A percentile compares a stretch with the other conserved stretches of the same genome.
Conservation (phyloP, 768 basidiomycete genomes). For the Hericium rajendrae region DNA sequence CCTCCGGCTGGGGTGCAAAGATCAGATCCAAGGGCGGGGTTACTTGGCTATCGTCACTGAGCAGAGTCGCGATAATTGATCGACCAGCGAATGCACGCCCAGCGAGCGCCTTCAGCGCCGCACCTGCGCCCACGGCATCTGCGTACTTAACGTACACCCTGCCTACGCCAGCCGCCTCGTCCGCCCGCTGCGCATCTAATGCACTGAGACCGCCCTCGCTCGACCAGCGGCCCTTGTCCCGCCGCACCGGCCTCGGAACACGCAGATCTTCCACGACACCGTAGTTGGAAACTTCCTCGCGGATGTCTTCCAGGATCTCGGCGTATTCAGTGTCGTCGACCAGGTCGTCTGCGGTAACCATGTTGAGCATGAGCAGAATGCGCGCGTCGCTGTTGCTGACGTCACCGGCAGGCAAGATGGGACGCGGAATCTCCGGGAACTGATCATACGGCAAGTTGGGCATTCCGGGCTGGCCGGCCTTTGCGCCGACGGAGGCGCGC, state of each 20-base stretch:
- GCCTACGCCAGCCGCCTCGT: constrained; percentile 90
- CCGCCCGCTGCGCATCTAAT: constrained; percentile 59
- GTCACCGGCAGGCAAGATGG: constrained; percentile 82
- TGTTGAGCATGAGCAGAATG: constrained; percentile 96
- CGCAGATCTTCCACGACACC: constrained; percentile 78
- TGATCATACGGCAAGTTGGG: constrained; percentile 66
- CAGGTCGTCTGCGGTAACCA: constrained; percentile 93
- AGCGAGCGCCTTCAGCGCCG: constrained; percentile 78
- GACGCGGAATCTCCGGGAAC: constrained; percentile 76
- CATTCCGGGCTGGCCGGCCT: constrained; percentile 58
- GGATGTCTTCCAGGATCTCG: constrained; percentile 91
- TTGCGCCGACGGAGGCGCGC: constrained; percentile 89
- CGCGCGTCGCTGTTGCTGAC: constrained; percentile 43
- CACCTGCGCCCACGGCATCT: constrained; percentile 48
- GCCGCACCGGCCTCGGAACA: constrained; percentile 83
- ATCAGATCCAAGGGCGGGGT: constrained; percentile 76
- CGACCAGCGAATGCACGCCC: constrained; percentile 83
- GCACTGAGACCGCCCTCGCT: constrained; percentile 45
- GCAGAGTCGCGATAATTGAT: constrained; percentile 77
- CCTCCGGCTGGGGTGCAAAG: constrained; percentile 78
- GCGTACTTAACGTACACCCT: constrained; percentile 89
- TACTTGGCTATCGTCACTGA: constrained; percentile 77
- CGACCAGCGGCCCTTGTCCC: constrained; percentile 76
- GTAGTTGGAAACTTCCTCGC: constrained; percentile 77
- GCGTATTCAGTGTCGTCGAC: constrained; percentile 85